A percentile compares a stretch with the other conserved stretches of the same genome.
Conservation (phyloP, 2,329 filamentous ascomycete species). For the Helotiales sp. region DNA sequence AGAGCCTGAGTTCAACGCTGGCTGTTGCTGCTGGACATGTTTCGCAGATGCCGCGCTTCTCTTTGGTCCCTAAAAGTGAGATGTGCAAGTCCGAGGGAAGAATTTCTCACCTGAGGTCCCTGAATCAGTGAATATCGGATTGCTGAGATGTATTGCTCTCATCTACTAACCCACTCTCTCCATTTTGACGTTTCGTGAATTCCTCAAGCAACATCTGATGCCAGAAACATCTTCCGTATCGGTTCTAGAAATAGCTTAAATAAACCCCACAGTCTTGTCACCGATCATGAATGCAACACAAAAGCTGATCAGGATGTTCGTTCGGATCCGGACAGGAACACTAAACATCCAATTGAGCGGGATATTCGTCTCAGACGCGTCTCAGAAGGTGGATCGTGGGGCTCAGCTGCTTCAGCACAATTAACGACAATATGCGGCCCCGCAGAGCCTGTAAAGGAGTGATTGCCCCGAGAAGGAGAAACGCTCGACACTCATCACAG, state of each 20-base stretch:
- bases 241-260: conserved; percentile 1
- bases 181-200: neutral
- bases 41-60: no score
- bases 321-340: no score
- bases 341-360: conserved; percentile 1
- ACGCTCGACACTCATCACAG: neutral
- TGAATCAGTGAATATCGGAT: no score
- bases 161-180: neutral
- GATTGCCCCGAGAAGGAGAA: neutral
- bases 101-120: neutral
- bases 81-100: neutral
- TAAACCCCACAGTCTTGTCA: neutral
- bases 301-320: neutral
- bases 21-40: no score
- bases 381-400: conserved; percentile 21
- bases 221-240: neutral
- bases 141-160: neutral
- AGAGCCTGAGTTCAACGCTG: neutral
- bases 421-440: neutral
- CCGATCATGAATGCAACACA: neutral
- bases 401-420: conserved; percentile 21
- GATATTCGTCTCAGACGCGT: conserved; percentile 22
- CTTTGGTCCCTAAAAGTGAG: no score
- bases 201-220: neutral
- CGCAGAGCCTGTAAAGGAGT: neutral